Evolutionary conservation across 345 rosid species (phyloP).

Genomic region (Hevea brasiliensis): DNA sequence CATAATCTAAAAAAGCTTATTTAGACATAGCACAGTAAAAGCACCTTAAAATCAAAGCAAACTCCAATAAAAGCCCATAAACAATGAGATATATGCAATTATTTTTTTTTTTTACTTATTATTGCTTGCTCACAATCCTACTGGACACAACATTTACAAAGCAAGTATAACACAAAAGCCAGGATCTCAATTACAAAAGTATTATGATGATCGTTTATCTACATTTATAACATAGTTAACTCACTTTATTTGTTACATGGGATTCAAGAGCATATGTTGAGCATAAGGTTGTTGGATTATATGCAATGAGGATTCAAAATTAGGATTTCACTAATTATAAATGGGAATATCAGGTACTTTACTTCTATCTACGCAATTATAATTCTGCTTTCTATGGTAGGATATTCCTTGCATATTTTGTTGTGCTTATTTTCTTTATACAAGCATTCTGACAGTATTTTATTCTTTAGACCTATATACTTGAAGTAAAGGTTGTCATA

Average conservation of each 20-base stretch:
- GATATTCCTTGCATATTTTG: neutral
- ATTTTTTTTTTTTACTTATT: no score
- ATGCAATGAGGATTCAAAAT: conserved; percentile 40
- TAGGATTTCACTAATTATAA: conserved; percentile 41
- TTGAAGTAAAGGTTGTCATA: neutral
- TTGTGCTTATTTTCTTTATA: neutral
- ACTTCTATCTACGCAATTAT: neutral
- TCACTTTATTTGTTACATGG: conserved; percentile 30
- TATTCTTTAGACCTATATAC: neutral
- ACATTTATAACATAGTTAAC: neutral
- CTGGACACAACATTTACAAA: no score
- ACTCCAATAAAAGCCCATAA: no score
- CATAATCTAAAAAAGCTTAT: no score
- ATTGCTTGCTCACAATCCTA: no score
- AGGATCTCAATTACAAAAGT: no score
- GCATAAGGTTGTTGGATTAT: conserved; percentile 51
- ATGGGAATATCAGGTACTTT: conserved; percentile 74
- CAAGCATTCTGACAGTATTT: no score
- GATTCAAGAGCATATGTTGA: conserved; percentile 73
- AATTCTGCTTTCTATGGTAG: neutral
- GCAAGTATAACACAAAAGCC: no score
- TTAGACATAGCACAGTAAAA: no score
- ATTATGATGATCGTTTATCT: neutral
- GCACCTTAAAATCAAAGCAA: no score
- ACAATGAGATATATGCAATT: no score